phyloP scores from a whole-genome alignment of 768 basidiomycete genomes.

The Termitomyces sp. region DNA sequence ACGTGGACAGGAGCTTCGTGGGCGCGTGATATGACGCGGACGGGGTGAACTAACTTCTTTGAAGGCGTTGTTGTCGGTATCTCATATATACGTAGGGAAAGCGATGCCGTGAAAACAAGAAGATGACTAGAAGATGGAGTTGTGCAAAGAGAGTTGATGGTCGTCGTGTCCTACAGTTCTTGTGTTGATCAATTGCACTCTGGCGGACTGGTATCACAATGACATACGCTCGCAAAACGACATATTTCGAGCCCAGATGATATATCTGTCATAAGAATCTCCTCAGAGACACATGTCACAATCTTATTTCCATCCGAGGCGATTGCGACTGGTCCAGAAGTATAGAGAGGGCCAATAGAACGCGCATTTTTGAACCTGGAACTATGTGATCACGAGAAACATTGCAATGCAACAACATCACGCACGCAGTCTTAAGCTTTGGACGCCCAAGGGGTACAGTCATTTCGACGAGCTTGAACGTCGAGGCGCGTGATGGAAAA shows the following conservation, averaged over 20 bases:
- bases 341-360: constrained; percentile 77
- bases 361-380: constrained; percentile 72
- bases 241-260: constrained; percentile 69
- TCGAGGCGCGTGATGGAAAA: constrained; percentile 8
- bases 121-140: constrained; percentile 73
- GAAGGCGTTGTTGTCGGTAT: constrained; percentile 49
- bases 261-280: constrained; percentile 81
- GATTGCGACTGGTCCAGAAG: constrained; percentile 79
- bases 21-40: constrained; percentile 73
- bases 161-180: constrained; percentile 65
- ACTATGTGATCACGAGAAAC: constrained; percentile 4
- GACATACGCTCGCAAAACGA: constrained; percentile 77
- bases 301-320: constrained; percentile 75
- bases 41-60: constrained; percentile 55
- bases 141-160: constrained; percentile 79
- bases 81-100: constrained; percentile 80
- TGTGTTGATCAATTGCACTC: background rate
- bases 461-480: constrained; percentile 20
- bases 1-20: constrained; percentile 95
- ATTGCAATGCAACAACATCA: constrained; percentile 5
- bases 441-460: constrained; percentile 29
- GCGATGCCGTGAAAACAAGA: constrained; percentile 74
- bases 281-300: constrained; percentile 83
- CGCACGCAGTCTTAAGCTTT: constrained; percentile 62
- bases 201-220: background rate